A percentile compares a stretch with the other conserved stretches of the same genome.
Evolutionary conservation across 2,329 filamentous ascomycete genomes (phyloP).

Genomic region (Cercospora brassicicola): DNA sequence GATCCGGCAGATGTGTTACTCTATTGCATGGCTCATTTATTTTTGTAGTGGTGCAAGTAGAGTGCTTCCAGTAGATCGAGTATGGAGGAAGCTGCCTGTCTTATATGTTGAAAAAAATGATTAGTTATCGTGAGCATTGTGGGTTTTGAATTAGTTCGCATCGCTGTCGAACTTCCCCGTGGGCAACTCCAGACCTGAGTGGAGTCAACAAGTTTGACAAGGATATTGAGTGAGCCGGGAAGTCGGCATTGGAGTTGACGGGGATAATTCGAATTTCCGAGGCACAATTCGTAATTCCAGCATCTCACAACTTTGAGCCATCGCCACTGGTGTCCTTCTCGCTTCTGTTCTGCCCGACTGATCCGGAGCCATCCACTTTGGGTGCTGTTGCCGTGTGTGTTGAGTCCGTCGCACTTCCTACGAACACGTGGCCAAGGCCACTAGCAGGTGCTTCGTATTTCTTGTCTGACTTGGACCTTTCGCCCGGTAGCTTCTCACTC

Average conservation of each 20-base stretch:
- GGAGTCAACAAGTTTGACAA: background rate
- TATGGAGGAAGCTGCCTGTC: background rate
- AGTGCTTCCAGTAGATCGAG: background rate
- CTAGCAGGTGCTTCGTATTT: slow-evolving; percentile 6
- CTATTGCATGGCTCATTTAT: background rate
- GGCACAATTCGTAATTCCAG: background rate
- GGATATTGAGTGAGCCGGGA: background rate
- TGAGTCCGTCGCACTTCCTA: background rate
- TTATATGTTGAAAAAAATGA: background rate
- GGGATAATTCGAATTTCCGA: background rate
- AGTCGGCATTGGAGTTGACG: background rate
- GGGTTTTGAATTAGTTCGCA: background rate
- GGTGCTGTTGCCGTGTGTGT: background rate
- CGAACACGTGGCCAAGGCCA: slow-evolving; percentile 18
- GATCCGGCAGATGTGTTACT: background rate
- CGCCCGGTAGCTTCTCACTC: slow-evolving; percentile 20
- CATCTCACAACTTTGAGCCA: slow-evolving; percentile 6
- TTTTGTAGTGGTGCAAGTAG: background rate
- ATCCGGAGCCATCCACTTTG: slow-evolving; percentile 4
- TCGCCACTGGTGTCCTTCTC: slow-evolving; percentile 2
- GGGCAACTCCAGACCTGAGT: slow-evolving; percentile 8
- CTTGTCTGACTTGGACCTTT: slow-evolving; percentile 6
- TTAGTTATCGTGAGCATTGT: background rate
- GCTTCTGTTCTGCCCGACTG: background rate
- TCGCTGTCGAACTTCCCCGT: slow-evolving; percentile 1